Base-by-base conservation (phyloP, 2,329 filamentous ascomycete species). In the Fonsecaea erecta region DNA sequence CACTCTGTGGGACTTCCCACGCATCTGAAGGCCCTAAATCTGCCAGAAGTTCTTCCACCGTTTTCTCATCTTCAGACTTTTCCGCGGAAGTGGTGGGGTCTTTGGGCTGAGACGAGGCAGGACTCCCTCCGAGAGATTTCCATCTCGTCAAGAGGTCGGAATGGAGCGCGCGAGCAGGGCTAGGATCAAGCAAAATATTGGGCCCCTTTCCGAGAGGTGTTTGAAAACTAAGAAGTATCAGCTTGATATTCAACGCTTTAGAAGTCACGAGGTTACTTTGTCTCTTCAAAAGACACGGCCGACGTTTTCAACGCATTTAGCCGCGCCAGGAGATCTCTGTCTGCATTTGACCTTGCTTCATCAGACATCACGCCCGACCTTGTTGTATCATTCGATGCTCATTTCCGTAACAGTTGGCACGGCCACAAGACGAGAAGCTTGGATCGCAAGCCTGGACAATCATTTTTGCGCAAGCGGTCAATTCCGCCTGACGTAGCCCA, bases 241-340 rank as follows among this genome's bases (percentile, higher is more conserved):
- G 68, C 60, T 40, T 32, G 57, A 28, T 35, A 30, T 58, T n/a
- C 12, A 40, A 54, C 43, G 11, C 7, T 37, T 40, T 37, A 28
- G 30, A 58, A 18, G 11, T 28, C 11, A 18, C 34, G 18, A 37
- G 48, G 34, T 53, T 59, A 77, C 75, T 67, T 72, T 48, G 67
- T 70, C 40, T 67, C 68, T 34, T 74, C 73, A 58, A 77, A 68
- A 40, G 74, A 72, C 16, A 77, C 73, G 9, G 70, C 70, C 28
- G 74, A 75, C 57, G 71, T 71, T 63, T 75, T 77, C 48, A 77
- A 63, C 12, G 75, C 75, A 68, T 77, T 77, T 51, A 77, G 57
- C 21, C 75, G 72, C 48, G 74, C 70, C 24, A 77, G 71, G 48
- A 77, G 69, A 62, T 72, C 71, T 52, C 68, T 62, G 64, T 76